Base-by-base conservation (phyloP, 441 rosid species). In the Heliophila coronopifolia region DNA sequence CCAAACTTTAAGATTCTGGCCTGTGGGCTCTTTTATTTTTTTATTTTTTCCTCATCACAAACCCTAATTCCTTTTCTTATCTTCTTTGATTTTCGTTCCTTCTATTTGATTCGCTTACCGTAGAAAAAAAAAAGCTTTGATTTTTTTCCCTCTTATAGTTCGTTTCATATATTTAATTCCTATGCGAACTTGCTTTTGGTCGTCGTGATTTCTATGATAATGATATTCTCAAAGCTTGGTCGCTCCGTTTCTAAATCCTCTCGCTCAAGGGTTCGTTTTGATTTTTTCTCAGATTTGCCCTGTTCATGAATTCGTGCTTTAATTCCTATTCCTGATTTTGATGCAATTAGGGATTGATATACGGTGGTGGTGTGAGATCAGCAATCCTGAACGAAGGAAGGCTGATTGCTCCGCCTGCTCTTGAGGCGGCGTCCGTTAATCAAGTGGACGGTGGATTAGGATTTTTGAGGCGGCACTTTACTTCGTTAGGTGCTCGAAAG, bases 151-250 rank as follows among this genome's bases (percentile, higher is more conserved):
- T 7, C 35, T 15, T 23, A 5, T 24, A 33, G 19, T 37, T 49
- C 35, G 7, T 8, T 39, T 19, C 51, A 47, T 57, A 54, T 56
- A 63, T 41, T 41, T n/a, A 4, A 48, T 48, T 25, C 18, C 49
- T 63, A 56, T 56, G 69, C 58, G 48, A 39, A 30, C 17, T 10
- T 33, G 3, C 6, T 45, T 54, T 53, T 34, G 37, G 30, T 63
- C 61, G 1, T 44, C 13, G 39, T 49, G 36, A 16, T 10, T 55
- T 25, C 24, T 10, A 12, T 38, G 68, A 70, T 22, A 18, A 86
- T 86, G 93, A 77, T 79, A 1, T 75, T 77, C 47, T 80, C 80
- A 0, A 81, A 77, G 80, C 74, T 84, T 30, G 59, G 72, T 23
- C 81, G 86, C 33, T 67, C 77, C 8, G 0, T 68, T 6, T 40